A percentile compares a stretch with the other conserved stretches of the same genome.
Evolutionary conservation across 2,329 filamentous ascomycete genomes (phyloP).

Genomic region (Beauveria rudraprayagi): DNA sequence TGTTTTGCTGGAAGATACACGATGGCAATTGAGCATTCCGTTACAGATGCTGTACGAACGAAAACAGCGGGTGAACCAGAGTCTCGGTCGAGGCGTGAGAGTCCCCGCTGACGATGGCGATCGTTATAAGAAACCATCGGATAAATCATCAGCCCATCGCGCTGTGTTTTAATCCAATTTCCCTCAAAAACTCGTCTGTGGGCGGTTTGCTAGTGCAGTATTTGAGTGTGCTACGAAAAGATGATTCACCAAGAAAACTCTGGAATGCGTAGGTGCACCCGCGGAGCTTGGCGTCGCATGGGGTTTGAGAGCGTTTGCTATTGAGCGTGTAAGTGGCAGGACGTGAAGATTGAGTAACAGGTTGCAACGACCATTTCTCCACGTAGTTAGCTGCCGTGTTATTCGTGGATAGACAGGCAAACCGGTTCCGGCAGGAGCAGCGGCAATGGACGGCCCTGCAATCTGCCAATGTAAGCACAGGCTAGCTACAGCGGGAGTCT

Average conservation of each 20-base stretch:
- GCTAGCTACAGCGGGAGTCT: not conserved
- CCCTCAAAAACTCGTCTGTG: not conserved
- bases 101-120: not conserved
- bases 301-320: slow-evolving; percentile 4
- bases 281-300: not conserved
- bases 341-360: not conserved
- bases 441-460: not conserved
- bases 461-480: not conserved
- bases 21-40: not conserved
- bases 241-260: not conserved
- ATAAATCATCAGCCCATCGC: not conserved
- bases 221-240: not conserved
- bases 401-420: no score
- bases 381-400: not conserved
- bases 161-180: not conserved
- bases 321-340: not conserved
- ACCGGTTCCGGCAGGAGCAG: no score
- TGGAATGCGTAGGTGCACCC: not conserved
- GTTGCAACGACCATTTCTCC: not conserved
- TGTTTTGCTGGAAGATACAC: not conserved
- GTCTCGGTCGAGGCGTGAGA: not conserved
- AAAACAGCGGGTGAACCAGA: not conserved
- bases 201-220: not conserved
- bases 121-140: not conserved
- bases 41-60: not conserved